phyloP scores from a whole-genome alignment of 495 filamentous ascomycete species.

The Friedmanniomyces simplex region DNA sequence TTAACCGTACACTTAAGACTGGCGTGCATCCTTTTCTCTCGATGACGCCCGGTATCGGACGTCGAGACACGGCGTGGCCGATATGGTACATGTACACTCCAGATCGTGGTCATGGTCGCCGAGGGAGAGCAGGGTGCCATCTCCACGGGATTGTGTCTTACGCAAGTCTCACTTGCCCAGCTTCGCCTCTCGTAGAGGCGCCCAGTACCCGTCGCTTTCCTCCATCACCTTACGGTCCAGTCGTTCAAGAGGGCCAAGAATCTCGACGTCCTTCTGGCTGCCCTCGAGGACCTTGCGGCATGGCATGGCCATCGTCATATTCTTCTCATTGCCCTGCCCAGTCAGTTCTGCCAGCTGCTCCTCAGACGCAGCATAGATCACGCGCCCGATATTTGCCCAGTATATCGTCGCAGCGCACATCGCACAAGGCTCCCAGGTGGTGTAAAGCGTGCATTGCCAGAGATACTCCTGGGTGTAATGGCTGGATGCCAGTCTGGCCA shows the following conservation, averaged over 20 bases:
- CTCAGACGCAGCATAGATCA: slow-evolving; percentile 45
- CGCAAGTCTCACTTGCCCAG: neutral
- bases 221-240: slow-evolving; percentile 37
- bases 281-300: slow-evolving; percentile 37
- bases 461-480: slow-evolving; percentile 43
- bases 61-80: too few species aligned
- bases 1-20: neutral
- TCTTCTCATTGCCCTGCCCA: slow-evolving; percentile 40
- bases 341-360: slow-evolving; percentile 37
- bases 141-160: neutral
- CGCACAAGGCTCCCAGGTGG: slow-evolving; percentile 48
- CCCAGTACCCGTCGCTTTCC: slow-evolving; percentile 41
- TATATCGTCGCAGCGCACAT: slow-evolving; percentile 43
- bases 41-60: neutral
- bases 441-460: slow-evolving; percentile 40
- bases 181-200: neutral
- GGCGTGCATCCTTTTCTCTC: too few species aligned
- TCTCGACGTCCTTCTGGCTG: slow-evolving; percentile 40
- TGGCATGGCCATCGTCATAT: slow-evolving; percentile 44
- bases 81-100: too few species aligned
- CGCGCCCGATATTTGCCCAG: slow-evolving; percentile 47
- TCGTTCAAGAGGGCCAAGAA: slow-evolving; percentile 38
- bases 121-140: neutral
- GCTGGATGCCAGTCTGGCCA: slow-evolving; percentile 41
- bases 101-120: too few species aligned